Conservation (phyloP, 2,329 filamentous ascomycete genomes). For the Xylaria hypoxylon region DNA sequence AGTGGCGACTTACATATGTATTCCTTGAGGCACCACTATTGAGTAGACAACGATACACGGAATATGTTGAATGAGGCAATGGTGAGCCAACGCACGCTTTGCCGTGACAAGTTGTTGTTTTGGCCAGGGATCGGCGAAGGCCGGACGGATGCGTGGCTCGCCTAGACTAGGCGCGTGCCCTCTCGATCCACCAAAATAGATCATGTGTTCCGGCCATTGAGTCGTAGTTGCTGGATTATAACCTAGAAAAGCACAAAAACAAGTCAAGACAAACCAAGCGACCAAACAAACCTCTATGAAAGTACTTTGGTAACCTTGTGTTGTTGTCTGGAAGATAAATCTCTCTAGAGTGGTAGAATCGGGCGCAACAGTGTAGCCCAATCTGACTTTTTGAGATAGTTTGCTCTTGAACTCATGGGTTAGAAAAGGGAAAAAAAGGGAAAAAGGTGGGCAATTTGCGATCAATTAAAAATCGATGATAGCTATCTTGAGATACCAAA, state of each 20-base stretch:
- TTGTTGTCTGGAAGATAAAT: constrained; percentile 40
- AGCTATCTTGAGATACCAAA: background rate
- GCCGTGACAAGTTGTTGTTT: constrained; percentile 4
- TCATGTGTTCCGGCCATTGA: constrained; percentile 40
- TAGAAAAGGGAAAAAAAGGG: background rate
- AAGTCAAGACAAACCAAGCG: constrained; percentile 25
- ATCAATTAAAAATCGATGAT: background rate
- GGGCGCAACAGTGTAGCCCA: constrained; percentile 8
- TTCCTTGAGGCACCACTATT: background rate
- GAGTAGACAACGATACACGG: background rate
- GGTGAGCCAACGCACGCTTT: constrained; percentile 21
- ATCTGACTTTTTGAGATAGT: background rate
- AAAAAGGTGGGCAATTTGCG: background rate
- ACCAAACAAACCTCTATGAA: constrained; percentile 24
- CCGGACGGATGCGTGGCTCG: constrained; percentile 27
- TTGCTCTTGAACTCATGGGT: background rate
- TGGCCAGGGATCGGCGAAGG: constrained; percentile 23
- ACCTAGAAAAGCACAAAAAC: constrained; percentile 39
- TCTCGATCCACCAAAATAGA: constrained; percentile 22
- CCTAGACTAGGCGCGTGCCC: constrained; percentile 18
- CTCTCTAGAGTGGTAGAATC: constrained; percentile 16
- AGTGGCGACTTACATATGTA: background rate
- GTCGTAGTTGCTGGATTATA: constrained; percentile 48
- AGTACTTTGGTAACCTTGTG: constrained; percentile 37
- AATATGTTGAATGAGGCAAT: constrained; percentile 3